These are phyloP conservation scores for Polygonum maritimum DNA, from an alignment of 148 eudicot species.

Conservation along the genomic window DNA sequence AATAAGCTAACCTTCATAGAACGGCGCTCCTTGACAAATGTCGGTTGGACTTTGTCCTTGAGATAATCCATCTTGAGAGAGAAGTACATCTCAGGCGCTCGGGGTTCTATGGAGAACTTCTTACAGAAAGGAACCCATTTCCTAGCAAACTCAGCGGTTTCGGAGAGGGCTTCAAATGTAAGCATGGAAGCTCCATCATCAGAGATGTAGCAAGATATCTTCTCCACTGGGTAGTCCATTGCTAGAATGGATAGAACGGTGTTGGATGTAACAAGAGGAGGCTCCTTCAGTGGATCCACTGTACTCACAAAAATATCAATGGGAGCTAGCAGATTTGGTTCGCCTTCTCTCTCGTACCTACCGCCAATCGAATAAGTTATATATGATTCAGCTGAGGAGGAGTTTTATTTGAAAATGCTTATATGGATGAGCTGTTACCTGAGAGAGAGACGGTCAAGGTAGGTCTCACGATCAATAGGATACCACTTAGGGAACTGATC, in stretches of 20 bases:
- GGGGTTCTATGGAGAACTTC: conserved; percentile 82
- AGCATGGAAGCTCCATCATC: conserved; percentile 99
- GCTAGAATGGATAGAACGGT: conserved; percentile 85
- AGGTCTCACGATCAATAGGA: conserved; percentile 95
- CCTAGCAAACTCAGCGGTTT: conserved; percentile 82
- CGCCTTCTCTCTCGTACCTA: conserved; percentile 97
- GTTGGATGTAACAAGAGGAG: conserved; percentile 84
- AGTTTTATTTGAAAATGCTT: background rate
- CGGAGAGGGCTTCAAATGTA: conserved; percentile 88
- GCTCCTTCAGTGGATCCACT: conserved; percentile 96
- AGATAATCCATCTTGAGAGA: conserved; percentile 79
- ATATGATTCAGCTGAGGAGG: background rate
- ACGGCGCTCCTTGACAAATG: conserved; percentile 93
- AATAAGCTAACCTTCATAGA: conserved; percentile 74
- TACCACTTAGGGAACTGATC: conserved; percentile 99
- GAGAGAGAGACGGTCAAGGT: conserved; percentile 96
- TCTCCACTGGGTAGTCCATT: conserved; percentile 94
- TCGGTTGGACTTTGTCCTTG: conserved; percentile 96
- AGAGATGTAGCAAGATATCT: conserved; percentile 90
- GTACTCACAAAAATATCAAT: conserved; percentile 95
- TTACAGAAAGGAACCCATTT: conserved; percentile 99
- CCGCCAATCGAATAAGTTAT: conserved; percentile 2
- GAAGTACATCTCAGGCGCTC: conserved; percentile 95
- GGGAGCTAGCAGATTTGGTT: conserved; percentile 85
- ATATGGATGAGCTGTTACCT: conserved; percentile 39